Evolutionary conservation across 371 early-diverging fungal species (phyloP).

Genomic region (Enterocytospora artemiae): DNA sequence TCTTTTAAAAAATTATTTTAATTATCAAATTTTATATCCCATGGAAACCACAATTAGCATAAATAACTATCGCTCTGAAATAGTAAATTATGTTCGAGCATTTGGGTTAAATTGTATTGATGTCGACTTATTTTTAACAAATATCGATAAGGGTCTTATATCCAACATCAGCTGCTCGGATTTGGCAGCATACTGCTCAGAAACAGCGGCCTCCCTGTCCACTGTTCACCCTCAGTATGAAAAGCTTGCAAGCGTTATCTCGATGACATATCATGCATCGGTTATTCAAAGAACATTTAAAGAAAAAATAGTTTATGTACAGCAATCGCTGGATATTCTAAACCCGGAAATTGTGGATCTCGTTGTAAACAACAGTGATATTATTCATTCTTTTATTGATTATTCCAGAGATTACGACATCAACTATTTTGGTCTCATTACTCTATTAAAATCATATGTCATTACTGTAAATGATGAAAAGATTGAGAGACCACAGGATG

Average conservation of each 20-base stretch:
- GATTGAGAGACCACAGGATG: constrained; percentile 91
- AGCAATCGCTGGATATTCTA: constrained; percentile 73
- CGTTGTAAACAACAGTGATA: constrained; percentile 67
- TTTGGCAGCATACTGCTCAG: constrained; percentile 8
- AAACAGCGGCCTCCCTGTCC: constrained; percentile 44
- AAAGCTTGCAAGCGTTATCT: constrained; percentile 83
- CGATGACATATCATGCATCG: constrained; percentile 87
- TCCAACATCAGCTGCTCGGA: constrained; percentile 22
- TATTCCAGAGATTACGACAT: constrained; percentile 85
- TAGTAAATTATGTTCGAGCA: neutral
- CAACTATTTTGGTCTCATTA: constrained; percentile 96
- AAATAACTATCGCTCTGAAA: neutral
- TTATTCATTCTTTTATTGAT: constrained; percentile 75
- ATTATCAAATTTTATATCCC: neutral
- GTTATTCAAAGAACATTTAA: constrained; percentile 81
- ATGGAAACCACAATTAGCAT: neutral
- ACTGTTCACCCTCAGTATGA: constrained; percentile 96
- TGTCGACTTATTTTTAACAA: constrained; percentile 12
- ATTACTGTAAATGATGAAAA: constrained; percentile 67
- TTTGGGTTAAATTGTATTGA: constrained; percentile 11
- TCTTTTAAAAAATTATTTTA: no score
- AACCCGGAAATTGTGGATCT: constrained; percentile 65
- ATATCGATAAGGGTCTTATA: constrained; percentile 21
- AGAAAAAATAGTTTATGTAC: constrained; percentile 70
- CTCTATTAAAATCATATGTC: constrained; percentile 84